Evolutionary conservation across 441 rosid genomes (phyloP), one percentile per base, ranked within the genome.

Genomic region (Bruguiera hainesii): DNA sequence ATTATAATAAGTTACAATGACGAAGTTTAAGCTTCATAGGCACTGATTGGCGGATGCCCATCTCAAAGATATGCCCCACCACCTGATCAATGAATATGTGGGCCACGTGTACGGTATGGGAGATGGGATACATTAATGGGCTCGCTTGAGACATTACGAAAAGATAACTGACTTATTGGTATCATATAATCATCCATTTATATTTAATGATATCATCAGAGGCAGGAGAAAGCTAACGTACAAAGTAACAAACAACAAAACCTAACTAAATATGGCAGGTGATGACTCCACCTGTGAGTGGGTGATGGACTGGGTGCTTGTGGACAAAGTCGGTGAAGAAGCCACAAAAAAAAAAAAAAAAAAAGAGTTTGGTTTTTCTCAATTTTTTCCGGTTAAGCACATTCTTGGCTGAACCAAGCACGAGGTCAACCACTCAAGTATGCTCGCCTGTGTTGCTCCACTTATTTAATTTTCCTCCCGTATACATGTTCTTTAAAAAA

Each of bases 101-200:
- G 82, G 81, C 78, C 86, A 77, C 77, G 79, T 75, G 82, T 78
- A 73, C 77, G 82, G 79, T 50, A 62, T 65, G 80, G 79, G 61
- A 59, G 76, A 65, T 68, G 67, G 73, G 73, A 65, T 67, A 46
- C 76, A 67, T 77, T 63, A 56, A 67, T 71, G 67, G 31, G 16
- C 3, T 33, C 37, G 13, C 49, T 76, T 46, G 31, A 10, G 13
- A 59, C 60, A 52, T 56, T 56, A 37, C 26, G 31, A 48, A 25
- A 37, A 25, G 61, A 51, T 30, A 75, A 59, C 18, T 33, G 18
- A 57, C 56, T 46, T 37, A 6, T 23, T 53, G 29, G 58, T 33
- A 9, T 60, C 65, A 21, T 60, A 25, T 68, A 68, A 68, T 75
- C 78, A 68, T 72, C 67, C 67, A 66, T 72, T 75, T 65, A 72